A percentile compares a stretch with the other conserved stretches of the same genome.
Evolutionary conservation across 2,329 filamentous ascomycete genomes (phyloP).

Genomic region (Sclerotinia nivalis): DNA sequence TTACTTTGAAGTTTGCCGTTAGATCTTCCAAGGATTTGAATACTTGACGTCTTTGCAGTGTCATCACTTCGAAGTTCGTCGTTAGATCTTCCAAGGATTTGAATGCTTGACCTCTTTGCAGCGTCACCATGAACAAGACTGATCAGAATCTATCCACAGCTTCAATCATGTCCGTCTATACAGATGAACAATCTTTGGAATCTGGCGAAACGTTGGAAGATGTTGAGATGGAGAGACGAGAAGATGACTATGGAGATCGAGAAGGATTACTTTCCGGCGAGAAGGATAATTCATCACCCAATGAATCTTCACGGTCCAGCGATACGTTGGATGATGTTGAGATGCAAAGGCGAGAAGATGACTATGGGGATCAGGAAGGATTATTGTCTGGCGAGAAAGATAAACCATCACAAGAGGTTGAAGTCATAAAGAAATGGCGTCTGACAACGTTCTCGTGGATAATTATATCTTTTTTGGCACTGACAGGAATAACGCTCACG

Average conservation of each 20-base stretch:
- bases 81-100: neutral
- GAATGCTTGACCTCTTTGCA: neutral
- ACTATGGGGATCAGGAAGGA: conserved; percentile 29
- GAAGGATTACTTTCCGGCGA: conserved; percentile 23
- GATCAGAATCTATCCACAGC: neutral
- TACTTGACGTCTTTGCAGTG: neutral
- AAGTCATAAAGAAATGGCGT: conserved; percentile 38
- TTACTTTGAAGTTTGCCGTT: too few species aligned
- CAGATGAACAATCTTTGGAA: conserved; percentile 18
- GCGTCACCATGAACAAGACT: neutral
- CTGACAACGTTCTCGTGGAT: conserved; percentile 38
- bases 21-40: neutral
- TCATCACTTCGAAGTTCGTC: neutral
- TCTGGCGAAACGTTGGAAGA: conserved; percentile 31
- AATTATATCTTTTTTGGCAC: conserved; percentile 30
- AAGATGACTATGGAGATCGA: conserved; percentile 30
- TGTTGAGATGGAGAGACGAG: conserved; percentile 37
- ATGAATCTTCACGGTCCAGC: conserved; percentile 26
- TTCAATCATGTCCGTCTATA: conserved; percentile 29
- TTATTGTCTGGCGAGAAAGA: neutral
- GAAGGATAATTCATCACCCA: conserved; percentile 21
- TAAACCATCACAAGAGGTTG: conserved; percentile 26
- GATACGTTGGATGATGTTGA: conserved; percentile 34
- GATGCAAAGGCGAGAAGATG: conserved; percentile 36
- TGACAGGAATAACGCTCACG: conserved; percentile 29